Base-by-base conservation (phyloP, 257 asterid species). In the Salvia splendens region DNA sequence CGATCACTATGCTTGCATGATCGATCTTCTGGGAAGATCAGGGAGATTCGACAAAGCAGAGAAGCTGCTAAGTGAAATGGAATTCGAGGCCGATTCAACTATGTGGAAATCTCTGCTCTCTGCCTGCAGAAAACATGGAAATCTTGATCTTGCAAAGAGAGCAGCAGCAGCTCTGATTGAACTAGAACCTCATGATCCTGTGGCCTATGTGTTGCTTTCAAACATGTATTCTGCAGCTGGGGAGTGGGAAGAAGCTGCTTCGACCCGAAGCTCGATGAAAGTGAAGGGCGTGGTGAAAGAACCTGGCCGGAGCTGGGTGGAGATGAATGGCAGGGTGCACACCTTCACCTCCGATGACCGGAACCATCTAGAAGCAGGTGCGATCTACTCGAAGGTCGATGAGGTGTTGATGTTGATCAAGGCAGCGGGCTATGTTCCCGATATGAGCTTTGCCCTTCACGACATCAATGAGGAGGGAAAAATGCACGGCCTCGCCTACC, bases 71-170 rank as follows among this genome's bases (percentile, higher is more conserved):
- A 57, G 49, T 50, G 61, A 84, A 78, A 89, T 86, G 96, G 68
- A 64, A 0, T 73, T 75, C 17, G 73, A 42, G 46, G 92, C 95
- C 1, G 92, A 82, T 71, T 81, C 91, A 32, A 74, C 95, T 10
- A 78, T 86, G 41, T 92, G 97, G 98, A 89, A 87, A 80, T 82
- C 95, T 3, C 42, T 92, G 69, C 95, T 89, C 43, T 77, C 96
- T 58, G 92, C 97, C 3, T 83, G 92, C 52, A 75, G 90, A 75
- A 72, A 77, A 51, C 96, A 89, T 66, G 81, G 85, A 61, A 79
- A 81, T 69, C 51, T 85, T 10, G 78, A 81, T 33, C 82, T 89
- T 12, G 98, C 94, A 2, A 77, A 78, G 77, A 80, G 59, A 69
- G 98, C 92, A 1, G 86, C 97, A 12, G 59, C 9, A 6, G 84